Percentiles rank a stretch among this genome's conserved stretches.
Evolutionary conservation across 169 alveolate species (phyloP).

Genomic region (Babesia bovis): DNA sequence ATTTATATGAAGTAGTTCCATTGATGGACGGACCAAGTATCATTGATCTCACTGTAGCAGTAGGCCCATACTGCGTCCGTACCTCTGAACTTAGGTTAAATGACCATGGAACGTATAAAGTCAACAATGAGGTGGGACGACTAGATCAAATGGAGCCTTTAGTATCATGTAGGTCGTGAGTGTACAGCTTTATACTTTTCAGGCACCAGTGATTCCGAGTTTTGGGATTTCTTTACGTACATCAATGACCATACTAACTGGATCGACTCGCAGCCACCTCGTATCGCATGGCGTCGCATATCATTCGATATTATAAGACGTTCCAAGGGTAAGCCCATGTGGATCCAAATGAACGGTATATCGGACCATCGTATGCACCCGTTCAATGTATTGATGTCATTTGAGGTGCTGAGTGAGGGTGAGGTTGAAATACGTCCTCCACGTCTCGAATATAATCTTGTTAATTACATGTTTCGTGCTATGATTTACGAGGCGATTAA

Average conservation of each 20-base stretch:
- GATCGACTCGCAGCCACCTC: conserved; percentile 20
- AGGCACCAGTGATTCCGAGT: conserved; percentile 67
- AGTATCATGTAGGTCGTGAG: conserved; percentile 64
- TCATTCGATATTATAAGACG: conserved; percentile 69
- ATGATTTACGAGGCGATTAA: conserved; percentile 86
- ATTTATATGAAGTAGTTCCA: conserved; percentile 71
- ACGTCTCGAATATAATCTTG: conserved; percentile 80
- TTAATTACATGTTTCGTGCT: conserved; percentile 78
- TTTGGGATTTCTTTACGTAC: conserved; percentile 75
- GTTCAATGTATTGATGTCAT: conserved; percentile 67
- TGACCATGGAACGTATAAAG: conserved; percentile 63
- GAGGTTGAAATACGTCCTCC: conserved; percentile 71
- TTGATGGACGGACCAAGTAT: conserved; percentile 42
- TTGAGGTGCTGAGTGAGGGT: conserved; percentile 44
- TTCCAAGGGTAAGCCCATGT: conserved; percentile 82
- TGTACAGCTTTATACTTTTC: background rate
- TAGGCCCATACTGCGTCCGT: conserved; percentile 71
- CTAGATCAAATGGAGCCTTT: conserved; percentile 72
- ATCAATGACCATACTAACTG: conserved; percentile 39
- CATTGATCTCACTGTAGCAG: conserved; percentile 55
- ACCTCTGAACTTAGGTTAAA: conserved; percentile 16
- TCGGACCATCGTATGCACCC: conserved; percentile 48
- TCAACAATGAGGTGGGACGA: conserved; percentile 80
- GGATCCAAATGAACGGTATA: conserved; percentile 70
- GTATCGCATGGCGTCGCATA: conserved; percentile 80